Evolutionary conservation across 2,329 filamentous ascomycete species (phyloP).

Genomic region (Hysterium pulicare): DNA sequence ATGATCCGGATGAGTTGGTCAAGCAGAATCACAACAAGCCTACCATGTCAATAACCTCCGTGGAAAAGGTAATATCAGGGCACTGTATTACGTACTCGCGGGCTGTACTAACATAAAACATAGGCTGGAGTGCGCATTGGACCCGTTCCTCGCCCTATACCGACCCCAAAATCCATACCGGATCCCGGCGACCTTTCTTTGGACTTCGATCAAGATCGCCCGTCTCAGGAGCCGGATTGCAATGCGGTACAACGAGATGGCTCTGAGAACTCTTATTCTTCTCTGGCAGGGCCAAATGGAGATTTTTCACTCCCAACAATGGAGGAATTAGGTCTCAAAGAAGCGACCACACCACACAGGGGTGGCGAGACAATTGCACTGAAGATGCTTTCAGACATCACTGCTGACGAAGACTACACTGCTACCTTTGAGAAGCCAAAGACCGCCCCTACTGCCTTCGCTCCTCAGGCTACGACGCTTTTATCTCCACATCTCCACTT

Average conservation of each 20-base stretch:
- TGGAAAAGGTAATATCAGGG: constrained; percentile 46
- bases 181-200: constrained; percentile 63
- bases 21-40: constrained; percentile 64
- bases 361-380: constrained; percentile 70
- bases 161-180: constrained; percentile 58
- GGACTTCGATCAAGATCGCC: constrained; percentile 55
- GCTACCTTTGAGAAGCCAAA: constrained; percentile 74
- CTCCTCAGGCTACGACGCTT: constrained; percentile 69
- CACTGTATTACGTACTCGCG: too few species aligned
- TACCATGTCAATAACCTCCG: constrained; percentile 70
- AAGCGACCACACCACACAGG: constrained; percentile 63
- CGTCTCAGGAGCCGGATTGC: constrained; percentile 54
- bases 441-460: constrained; percentile 70
- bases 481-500: constrained; percentile 74
- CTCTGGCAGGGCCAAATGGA: constrained; percentile 62
- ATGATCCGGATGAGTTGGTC: constrained; percentile 69
- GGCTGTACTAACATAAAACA: too few species aligned
- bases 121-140: too few species aligned
- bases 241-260: constrained; percentile 56
- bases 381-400: constrained; percentile 55
- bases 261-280: constrained; percentile 56
- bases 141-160: constrained; percentile 58
- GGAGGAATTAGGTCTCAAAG: constrained; percentile 61
- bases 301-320: constrained; percentile 71
- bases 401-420: constrained; percentile 62